Evolutionary conservation across 441 rosid species (phyloP).

Genomic region (Populus tomentosa): DNA sequence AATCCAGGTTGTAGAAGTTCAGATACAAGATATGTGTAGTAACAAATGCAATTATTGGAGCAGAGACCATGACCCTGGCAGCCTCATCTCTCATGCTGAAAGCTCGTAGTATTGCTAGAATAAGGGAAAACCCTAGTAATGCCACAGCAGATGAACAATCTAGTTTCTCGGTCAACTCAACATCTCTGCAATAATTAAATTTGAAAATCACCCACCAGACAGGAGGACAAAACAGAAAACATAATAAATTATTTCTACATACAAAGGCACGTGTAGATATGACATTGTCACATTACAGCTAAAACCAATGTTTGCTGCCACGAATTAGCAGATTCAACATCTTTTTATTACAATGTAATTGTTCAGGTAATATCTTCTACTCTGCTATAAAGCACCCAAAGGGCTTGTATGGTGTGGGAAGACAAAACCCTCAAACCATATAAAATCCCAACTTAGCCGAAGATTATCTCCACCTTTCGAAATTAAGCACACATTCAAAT

Average conservation of each 20-base stretch:
- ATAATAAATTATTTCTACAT: neutral
- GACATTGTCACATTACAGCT: neutral
- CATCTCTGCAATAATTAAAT: constrained; percentile 49
- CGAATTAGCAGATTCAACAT: neutral
- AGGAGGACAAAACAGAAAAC: neutral
- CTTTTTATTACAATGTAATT: neutral
- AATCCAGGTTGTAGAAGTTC: constrained; percentile 72
- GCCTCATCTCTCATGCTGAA: constrained; percentile 80
- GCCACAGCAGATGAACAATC: constrained; percentile 92
- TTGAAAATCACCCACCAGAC: constrained; percentile 16
- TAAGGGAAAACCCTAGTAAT: constrained; percentile 68
- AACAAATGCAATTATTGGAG: constrained; percentile 78
- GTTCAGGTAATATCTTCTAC: neutral
- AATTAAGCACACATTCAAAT: neutral
- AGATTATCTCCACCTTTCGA: neutral
- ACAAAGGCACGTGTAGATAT: neutral
- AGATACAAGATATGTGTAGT: constrained; percentile 88
- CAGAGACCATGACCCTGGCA: constrained; percentile 82
- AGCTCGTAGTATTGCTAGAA: constrained; percentile 64
- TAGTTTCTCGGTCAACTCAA: constrained; percentile 76
- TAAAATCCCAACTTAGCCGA: neutral
- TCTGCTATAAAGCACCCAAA: neutral
- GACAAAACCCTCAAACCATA: neutral
- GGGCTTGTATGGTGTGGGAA: neutral
- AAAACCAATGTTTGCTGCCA: neutral